Evolutionary conservation across 2,329 filamentous ascomycete genomes (phyloP).

Genomic region (Exutisphaerella laricina): DNA sequence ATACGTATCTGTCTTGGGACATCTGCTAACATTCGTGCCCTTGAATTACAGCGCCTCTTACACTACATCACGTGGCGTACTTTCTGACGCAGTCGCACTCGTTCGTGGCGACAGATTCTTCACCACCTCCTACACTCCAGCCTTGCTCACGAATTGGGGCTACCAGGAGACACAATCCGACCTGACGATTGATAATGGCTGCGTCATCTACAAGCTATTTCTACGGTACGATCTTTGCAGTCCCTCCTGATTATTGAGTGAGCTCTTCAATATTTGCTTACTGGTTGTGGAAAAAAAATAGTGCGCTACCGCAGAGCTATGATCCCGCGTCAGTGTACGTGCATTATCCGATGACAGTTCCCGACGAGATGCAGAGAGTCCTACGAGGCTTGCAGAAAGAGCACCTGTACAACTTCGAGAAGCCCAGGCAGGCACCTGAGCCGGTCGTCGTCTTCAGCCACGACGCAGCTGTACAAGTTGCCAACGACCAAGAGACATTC

Average conservation of each 20-base stretch:
- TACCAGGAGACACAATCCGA: constrained; percentile 46
- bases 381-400: constrained; percentile 37
- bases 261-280: too few relatives aligned
- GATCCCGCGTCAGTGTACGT: constrained; percentile 46
- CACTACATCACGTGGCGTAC: constrained; percentile 51
- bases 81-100: constrained; percentile 56
- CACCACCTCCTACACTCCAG: constrained; percentile 40
- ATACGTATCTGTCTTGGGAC: too few relatives aligned
- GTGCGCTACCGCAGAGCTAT: constrained; percentile 47
- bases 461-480: constrained; percentile 40
- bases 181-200: constrained; percentile 43
- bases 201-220: constrained; percentile 49
- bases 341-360: constrained; percentile 47
- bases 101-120: constrained; percentile 57
- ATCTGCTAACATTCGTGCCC: too few relatives aligned
- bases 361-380: constrained; percentile 43
- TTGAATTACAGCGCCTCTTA: constrained; percentile 50
- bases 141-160: constrained; percentile 37
- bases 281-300: too few relatives aligned
- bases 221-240: too few relatives aligned
- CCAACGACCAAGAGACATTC: constrained; percentile 41
- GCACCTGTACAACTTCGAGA: constrained; percentile 38
- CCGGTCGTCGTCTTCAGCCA: constrained; percentile 43
- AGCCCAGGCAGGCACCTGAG: constrained; percentile 25
- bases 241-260: too few relatives aligned